Evolutionary conservation across 352 stramenopile species (phyloP).

Genomic region (Phytophthora cryptogea): DNA sequence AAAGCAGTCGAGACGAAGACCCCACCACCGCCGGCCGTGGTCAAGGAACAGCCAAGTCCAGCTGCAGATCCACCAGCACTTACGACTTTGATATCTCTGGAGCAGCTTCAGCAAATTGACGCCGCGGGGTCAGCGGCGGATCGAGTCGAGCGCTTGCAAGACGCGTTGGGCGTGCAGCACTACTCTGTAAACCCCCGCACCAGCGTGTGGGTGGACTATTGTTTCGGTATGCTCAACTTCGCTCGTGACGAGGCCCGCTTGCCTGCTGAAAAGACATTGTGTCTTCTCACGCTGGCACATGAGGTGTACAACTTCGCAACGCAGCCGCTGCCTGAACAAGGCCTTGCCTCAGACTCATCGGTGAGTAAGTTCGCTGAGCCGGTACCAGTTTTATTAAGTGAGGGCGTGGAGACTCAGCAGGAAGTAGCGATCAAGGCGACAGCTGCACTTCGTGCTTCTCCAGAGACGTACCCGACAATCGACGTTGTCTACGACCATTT

Average conservation of each 20-base stretch:
- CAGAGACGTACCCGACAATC: constrained; percentile 27
- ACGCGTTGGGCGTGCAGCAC: constrained; percentile 51
- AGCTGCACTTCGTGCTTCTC: not conserved
- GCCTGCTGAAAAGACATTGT: constrained; percentile 39
- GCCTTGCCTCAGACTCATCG: constrained; percentile 2
- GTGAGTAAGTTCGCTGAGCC: constrained; percentile 7
- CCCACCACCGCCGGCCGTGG: constrained; percentile 8
- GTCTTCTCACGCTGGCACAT: constrained; percentile 54
- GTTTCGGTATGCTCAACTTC: constrained; percentile 71
- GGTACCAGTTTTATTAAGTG: constrained; percentile 8
- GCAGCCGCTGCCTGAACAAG: constrained; percentile 6
- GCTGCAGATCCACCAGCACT: constrained; percentile 7
- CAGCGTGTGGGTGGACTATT: constrained; percentile 62
- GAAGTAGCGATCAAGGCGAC: constrained; percentile 3
- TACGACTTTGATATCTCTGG: constrained; percentile 37
- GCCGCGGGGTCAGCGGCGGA: constrained; percentile 26
- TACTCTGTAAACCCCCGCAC: constrained; percentile 57
- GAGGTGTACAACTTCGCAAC: constrained; percentile 63
- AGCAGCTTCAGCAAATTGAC: constrained; percentile 39
- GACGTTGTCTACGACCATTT: constrained; percentile 50
- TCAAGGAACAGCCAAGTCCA: constrained; percentile 19
- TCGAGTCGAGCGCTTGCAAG: constrained; percentile 37
- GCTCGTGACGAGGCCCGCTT: constrained; percentile 48
- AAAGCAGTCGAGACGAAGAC: constrained; percentile 17
- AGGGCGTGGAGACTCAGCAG: constrained; percentile 4